phyloP scores from a whole-genome alignment of 2,329 filamentous ascomycete genomes.

The Fusarium xyrophilum region DNA sequence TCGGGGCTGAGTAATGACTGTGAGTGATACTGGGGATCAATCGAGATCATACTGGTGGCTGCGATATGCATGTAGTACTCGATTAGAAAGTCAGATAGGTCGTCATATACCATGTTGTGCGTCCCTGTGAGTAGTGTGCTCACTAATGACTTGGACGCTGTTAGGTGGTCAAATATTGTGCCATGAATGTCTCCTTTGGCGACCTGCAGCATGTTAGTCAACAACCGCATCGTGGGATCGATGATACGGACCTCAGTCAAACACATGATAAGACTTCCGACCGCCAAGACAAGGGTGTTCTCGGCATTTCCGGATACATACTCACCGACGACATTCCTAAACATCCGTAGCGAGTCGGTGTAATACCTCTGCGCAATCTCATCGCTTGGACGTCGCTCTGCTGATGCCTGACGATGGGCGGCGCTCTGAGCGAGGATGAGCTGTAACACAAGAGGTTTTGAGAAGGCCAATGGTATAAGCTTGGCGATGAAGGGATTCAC shows the following conservation, averaged over 20 bases:
- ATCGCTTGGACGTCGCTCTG: slow-evolving; percentile 37
- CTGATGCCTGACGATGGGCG: slow-evolving; percentile 48
- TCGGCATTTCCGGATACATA: slow-evolving; percentile 46
- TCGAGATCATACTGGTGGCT: slow-evolving; percentile 56
- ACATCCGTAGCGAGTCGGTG: slow-evolving; percentile 47
- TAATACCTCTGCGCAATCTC: slow-evolving; percentile 48
- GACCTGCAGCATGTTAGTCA: slow-evolving; percentile 34
- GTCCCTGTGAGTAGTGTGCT: slow-evolving; percentile 47
- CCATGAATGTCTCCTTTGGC: slow-evolving; percentile 55
- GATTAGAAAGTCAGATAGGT: slow-evolving; percentile 54
- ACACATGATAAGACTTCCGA: slow-evolving; percentile 55
- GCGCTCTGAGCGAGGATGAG: slow-evolving; percentile 55
- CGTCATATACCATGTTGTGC: slow-evolving; percentile 44
- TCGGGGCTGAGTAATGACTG: slow-evolving; percentile 44
- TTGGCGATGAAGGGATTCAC: slow-evolving; percentile 56
- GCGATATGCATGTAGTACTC: slow-evolving; percentile 58
- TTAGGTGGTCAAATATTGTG: slow-evolving; percentile 55
- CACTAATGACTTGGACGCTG: slow-evolving; percentile 53
- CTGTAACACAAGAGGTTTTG: slow-evolving; percentile 54
- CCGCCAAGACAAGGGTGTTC: slow-evolving; percentile 49
- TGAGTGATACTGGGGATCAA: slow-evolving; percentile 43
- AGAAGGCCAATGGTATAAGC: slow-evolving; percentile 55
- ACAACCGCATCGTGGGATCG: fast-evolving
- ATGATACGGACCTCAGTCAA: slow-evolving; percentile 52
- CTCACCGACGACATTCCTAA: slow-evolving; percentile 46